Conservation (phyloP, 305 asterid genomes). For the Solanum hybrid region DNA sequence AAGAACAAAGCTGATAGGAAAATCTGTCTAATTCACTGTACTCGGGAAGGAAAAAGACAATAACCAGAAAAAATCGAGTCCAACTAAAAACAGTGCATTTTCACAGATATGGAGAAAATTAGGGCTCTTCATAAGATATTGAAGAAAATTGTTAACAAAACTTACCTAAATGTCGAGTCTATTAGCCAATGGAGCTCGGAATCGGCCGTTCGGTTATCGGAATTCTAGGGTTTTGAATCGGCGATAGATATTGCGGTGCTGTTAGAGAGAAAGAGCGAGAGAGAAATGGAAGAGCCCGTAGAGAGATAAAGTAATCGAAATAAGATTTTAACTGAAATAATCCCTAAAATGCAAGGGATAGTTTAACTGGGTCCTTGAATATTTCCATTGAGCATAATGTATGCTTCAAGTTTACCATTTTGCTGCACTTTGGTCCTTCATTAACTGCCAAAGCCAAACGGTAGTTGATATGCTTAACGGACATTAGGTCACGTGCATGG, state of each 20-base stretch:
- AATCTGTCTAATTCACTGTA: neutral
- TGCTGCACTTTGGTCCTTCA: neutral
- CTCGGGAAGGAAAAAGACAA: neutral
- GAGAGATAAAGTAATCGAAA: slow-evolving; percentile 9
- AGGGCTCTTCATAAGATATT: neutral
- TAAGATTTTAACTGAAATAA: neutral
- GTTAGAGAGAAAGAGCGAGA: neutral
- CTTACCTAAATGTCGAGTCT: neutral
- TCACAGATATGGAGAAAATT: neutral
- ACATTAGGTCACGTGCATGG: neutral
- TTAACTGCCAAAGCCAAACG: neutral
- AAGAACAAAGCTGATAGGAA: neutral
- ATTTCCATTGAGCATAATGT: neutral
- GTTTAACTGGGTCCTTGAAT: neutral
- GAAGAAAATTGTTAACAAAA: neutral
- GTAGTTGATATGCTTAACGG: neutral
- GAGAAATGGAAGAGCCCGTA: neutral
- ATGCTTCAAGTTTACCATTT: neutral
- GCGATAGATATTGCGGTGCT: neutral
- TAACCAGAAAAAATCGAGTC: neutral
- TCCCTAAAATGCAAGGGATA: neutral
- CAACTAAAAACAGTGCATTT: neutral
- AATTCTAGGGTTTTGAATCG: slow-evolving; percentile 14
- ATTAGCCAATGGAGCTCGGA: neutral
- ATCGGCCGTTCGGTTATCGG: neutral